These are phyloP conservation scores for Hypoxylon sp. DNA, from an alignment of 2,329 filamentous ascomycete species.

Conservation along the genomic window DNA sequence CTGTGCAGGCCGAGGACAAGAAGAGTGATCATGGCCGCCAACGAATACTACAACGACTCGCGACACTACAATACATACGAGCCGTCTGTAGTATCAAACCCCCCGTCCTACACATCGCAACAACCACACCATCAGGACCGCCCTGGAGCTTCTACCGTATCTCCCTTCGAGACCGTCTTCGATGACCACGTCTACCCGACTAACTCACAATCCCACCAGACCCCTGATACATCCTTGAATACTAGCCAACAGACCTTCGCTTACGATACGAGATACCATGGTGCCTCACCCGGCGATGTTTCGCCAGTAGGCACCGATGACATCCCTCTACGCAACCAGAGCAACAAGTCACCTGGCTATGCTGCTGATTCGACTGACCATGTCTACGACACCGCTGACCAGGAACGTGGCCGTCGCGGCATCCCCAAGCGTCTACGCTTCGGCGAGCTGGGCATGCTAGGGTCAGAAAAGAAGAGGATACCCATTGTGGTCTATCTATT, in stretches of 20 bases:
- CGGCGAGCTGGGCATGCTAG: conserved; percentile 73
- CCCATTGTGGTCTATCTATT: conserved; percentile 89
- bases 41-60: conserved; percentile 74
- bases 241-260: conserved; percentile 60
- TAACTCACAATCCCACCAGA: conserved; percentile 58
- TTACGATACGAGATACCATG: conserved; percentile 72
- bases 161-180: conserved; percentile 76
- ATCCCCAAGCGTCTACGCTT: conserved; percentile 64
- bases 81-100: conserved; percentile 61
- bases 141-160: conserved; percentile 56
- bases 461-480: conserved; percentile 68
- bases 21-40: conserved; percentile 67
- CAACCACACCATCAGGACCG: conserved; percentile 54
- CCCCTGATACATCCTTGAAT: conserved; percentile 51
- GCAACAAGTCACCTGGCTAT: conserved; percentile 46
- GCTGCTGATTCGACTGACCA: conserved; percentile 66
- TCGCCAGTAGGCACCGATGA: conserved; percentile 64
- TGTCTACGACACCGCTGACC: conserved; percentile 70
- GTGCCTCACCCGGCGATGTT: conserved; percentile 58
- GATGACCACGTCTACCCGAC: conserved; percentile 77
- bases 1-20: neutral
- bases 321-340: conserved; percentile 70
- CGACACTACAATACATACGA: conserved; percentile 59
- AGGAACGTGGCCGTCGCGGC: conserved; percentile 50
- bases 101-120: conserved; percentile 59